Percentiles rank a stretch among this genome's conserved stretches.
Evolutionary conservation across 2,329 filamentous ascomycete species (phyloP).

Genomic region (Colletotrichum lentis): DNA sequence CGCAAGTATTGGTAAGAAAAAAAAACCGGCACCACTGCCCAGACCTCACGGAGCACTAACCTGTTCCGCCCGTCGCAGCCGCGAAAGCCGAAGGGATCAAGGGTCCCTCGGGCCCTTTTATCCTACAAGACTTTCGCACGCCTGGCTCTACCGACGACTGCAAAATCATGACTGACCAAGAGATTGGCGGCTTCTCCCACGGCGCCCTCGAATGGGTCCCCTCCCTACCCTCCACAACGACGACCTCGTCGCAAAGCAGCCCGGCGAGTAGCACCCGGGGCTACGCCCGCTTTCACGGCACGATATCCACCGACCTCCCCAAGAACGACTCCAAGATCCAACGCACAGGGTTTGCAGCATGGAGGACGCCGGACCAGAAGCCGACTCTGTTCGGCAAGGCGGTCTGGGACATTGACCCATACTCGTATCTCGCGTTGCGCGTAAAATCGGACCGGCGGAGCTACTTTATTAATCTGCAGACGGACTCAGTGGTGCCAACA

Average conservation of each 20-base stretch:
- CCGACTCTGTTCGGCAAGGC: constrained; percentile 85
- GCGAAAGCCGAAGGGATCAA: constrained; percentile 75
- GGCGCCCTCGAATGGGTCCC: constrained; percentile 73
- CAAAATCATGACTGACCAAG: constrained; percentile 85
- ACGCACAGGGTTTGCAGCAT: constrained; percentile 87
- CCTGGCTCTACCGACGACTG: constrained; percentile 58
- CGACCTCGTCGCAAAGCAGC: constrained; percentile 32
- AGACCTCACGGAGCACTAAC: background rate
- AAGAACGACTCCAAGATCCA: constrained; percentile 75
- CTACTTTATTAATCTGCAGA: constrained; percentile 96
- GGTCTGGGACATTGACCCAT: constrained; percentile 90
- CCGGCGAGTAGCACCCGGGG: constrained; percentile 40
- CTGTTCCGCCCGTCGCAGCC: constrained; percentile 54
- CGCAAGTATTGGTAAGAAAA: constrained; percentile 60
- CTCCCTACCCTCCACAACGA: constrained; percentile 35
- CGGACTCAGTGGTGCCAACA: constrained; percentile 90
- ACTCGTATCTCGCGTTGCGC: constrained; percentile 84
- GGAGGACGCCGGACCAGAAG: constrained; percentile 80
- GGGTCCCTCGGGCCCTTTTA: constrained; percentile 68
- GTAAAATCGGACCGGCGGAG: constrained; percentile 90
- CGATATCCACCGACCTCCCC: constrained; percentile 86
- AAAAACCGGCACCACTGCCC: background rate
- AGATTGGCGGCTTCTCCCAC: constrained; percentile 86
- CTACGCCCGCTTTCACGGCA: constrained; percentile 85
- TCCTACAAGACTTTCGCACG: constrained; percentile 70